These are phyloP conservation scores for Populus trichocarpa DNA, from an alignment of 441 rosid species.

Conservation along the genomic window DNA sequence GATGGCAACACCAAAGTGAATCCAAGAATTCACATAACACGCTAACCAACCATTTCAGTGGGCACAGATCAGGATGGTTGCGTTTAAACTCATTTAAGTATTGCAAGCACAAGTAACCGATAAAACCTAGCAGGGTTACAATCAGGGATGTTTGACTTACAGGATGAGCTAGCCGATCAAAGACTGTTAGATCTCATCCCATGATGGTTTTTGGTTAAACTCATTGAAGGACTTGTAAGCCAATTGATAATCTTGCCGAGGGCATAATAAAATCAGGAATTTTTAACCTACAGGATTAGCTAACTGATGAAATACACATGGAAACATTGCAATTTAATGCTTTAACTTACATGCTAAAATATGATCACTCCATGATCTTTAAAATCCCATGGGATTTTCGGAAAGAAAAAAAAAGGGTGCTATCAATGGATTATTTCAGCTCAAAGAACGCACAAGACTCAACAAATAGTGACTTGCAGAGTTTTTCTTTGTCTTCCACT, in stretches of 20 bases:
- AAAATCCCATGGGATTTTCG: background rate
- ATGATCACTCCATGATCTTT: background rate
- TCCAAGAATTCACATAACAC: no score
- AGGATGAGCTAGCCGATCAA: no score
- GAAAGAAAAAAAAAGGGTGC: background rate
- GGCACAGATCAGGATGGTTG: no score
- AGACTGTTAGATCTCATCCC: background rate
- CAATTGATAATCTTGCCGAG: background rate
- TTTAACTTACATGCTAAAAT: background rate
- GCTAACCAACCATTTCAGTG: no score
- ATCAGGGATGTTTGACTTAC: background rate
- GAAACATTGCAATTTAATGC: background rate
- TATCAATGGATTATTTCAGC: background rate
- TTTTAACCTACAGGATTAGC: background rate
- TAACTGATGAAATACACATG: background rate
- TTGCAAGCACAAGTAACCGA: no score
- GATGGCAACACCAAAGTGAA: background rate
- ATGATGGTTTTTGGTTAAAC: background rate
- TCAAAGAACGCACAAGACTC: slow-evolving; percentile 20
- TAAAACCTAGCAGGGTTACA: no score
- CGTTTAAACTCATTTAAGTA: no score
- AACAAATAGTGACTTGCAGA: slow-evolving; percentile 80
- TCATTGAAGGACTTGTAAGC: background rate
- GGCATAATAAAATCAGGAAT: background rate
- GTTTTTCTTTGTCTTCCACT: slow-evolving; percentile 91